phyloP scores from a whole-genome alignment of 2,329 filamentous ascomycete genomes.

The Pestalotiopsis sp. region DNA sequence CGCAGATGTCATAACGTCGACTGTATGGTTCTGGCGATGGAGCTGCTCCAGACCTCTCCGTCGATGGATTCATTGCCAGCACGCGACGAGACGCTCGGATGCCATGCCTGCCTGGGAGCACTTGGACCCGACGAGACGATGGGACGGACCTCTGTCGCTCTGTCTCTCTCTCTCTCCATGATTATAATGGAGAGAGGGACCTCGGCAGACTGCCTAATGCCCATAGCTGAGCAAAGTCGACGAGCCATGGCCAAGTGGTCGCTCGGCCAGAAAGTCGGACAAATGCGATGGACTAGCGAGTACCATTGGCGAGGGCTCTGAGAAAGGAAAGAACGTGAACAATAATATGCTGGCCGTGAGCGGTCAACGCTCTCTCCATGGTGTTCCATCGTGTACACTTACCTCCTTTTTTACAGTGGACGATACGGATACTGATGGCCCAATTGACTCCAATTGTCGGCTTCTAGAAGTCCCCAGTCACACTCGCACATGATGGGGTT shows the following conservation, averaged over 20 bases:
- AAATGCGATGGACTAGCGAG: not conserved
- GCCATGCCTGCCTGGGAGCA: not conserved
- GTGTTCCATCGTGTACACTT: constrained; percentile 2
- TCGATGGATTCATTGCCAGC: not conserved
- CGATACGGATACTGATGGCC: not conserved
- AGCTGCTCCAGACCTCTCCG: not conserved
- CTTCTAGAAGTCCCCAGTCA: not conserved
- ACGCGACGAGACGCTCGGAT: not conserved
- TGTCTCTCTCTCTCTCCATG: not conserved
- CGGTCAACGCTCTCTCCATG: constrained; percentile 4
- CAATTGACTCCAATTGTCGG: not conserved
- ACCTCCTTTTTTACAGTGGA: not conserved
- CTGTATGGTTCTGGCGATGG: not conserved
- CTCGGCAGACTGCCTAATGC: not conserved
- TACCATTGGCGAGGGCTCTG: not conserved
- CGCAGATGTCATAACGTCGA: not conserved
- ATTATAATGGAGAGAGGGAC: not conserved
- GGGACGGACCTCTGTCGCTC: not conserved
- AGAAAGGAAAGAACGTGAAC: not conserved
- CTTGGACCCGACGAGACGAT: not conserved
- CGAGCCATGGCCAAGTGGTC: not conserved
- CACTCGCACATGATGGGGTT: not conserved
- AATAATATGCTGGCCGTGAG: constrained; percentile 2
- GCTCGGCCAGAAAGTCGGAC: constrained; percentile 6
- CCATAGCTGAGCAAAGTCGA: constrained; percentile 1